Base-by-base conservation (phyloP, 441 rosid species). In the Pelargonium fulgidum region DNA sequence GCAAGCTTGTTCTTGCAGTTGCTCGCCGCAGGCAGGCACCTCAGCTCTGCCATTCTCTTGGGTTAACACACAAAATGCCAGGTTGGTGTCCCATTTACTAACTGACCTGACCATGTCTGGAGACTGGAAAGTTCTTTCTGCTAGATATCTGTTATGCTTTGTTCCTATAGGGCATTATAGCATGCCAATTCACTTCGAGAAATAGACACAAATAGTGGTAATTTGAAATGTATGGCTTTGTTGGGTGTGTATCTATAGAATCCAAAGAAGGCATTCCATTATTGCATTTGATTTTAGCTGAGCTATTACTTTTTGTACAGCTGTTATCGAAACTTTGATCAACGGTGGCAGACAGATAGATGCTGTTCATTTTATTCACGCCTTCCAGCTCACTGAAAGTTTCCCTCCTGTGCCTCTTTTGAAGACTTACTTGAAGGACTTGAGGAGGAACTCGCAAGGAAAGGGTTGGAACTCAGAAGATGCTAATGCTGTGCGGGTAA, bases 361-460 rank as follows among this genome's bases (percentile, higher is more conserved):
- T 76, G 86, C 86, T 5, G 82, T 83, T 16, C 79, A 62, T 69
- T 69, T 83, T 61, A 75, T 79, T 70, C 79, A 78, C 36, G 74
- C 86, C 19, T 83, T 83, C 73, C 78, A 83, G 67, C 82, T 80
- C 52, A 66, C 75, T 2, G 82, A 78, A 64, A 74, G 61, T 45
- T 83, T 74, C 65, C 84, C 82, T 44, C 77, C 84, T 11, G 86
- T 83, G 73, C 84, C 81, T 16, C 79, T 83, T 12, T 62, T 80
- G 62, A 83, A 78, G 81, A 68, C 79, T 5, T 80, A 65, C 81
- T 73, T 83, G 72, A 78, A 76, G 75, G 89, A 82, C 39, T 68
- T 76, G 24, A 76, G 89, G 78, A 85, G 86, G 76, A 84, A 83
- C 73, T 83, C 83, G 1, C 85, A 81, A 67, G 85, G 85, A 44